These are phyloP conservation scores for Codiaeum variegatum DNA, from an alignment of 441 rosid species.

Conservation along the genomic window DNA sequence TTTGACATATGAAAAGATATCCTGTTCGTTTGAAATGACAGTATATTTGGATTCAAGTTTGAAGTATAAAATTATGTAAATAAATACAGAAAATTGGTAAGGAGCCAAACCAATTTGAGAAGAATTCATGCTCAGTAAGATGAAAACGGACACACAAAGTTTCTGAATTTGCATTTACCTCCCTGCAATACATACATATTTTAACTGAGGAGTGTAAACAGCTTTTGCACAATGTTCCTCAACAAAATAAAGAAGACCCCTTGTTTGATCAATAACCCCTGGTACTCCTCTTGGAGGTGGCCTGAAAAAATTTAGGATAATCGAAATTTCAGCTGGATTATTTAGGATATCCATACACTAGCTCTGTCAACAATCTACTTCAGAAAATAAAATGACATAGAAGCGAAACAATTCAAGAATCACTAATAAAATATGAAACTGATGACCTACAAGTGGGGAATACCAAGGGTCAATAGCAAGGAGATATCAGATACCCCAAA, in stretches of 20 bases:
- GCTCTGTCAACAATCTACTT: neutral
- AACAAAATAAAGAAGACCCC: slow-evolving; percentile 81
- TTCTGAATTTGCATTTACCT: slow-evolving; percentile 42
- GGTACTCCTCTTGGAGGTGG: slow-evolving; percentile 80
- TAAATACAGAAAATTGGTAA: too few relatives aligned
- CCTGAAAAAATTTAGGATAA: slow-evolving; percentile 42
- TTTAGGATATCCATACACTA: too few relatives aligned
- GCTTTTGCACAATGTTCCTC: slow-evolving; percentile 67
- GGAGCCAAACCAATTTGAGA: neutral
- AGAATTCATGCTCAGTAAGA: neutral
- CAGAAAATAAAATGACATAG: neutral
- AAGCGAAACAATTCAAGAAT: neutral
- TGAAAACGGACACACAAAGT: too few relatives aligned
- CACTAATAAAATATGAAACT: slow-evolving; percentile 8
- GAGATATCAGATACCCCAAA: slow-evolving; percentile 56
- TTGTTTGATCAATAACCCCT: slow-evolving; percentile 88
- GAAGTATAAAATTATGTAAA: too few relatives aligned
- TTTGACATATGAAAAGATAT: neutral
- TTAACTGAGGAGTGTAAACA: slow-evolving; percentile 64
- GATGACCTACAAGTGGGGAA: slow-evolving; percentile 88
- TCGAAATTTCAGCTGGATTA: too few relatives aligned
- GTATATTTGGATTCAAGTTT: too few relatives aligned
- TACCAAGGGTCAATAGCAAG: slow-evolving; percentile 84
- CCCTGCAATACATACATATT: slow-evolving; percentile 85
- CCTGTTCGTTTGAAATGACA: neutral